Evolutionary conservation across 140 eudicot genomes (phyloP), one percentile per base, ranked within the genome.

Genomic region (Ambrosia hybrid): DNA sequence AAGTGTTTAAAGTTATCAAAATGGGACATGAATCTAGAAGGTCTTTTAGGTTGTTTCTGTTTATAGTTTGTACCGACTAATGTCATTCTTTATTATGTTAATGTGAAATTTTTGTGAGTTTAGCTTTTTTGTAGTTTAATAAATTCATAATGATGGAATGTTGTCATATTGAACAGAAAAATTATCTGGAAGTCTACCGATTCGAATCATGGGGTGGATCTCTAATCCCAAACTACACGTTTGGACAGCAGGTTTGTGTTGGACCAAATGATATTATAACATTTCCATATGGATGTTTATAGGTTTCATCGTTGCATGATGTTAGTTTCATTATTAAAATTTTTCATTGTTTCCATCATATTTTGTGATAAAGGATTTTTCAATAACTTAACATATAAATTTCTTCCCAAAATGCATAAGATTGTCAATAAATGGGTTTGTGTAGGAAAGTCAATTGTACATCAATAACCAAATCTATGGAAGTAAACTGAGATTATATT

Each of bases 181-280:
- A 94, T 77, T 94, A 94, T 78, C 60, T 91, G 90, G 99, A 94
- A 34, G 92, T 94, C 51, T 94, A 94, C 48, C 85, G 92, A 71
- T 94, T 84, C 64, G 99, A 94, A 70, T 79, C 88, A 55, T 94
- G 99, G 99, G 97, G 96, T 77, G 96, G 97, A 79, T 90, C 96
- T 38, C 55, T 94, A 71, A 90, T 94, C 78, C 99, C 99, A 37
- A 84, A 89, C 63, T 94, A 88, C 84, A 72, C 82, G 51, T 46
- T 75, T 64, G 96, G 97, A 76, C 97, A 94, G 59, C 97, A 94
- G 99, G 99, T 94, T 75, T 58, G 85, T 65, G 74, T n/a, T 57
- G 53, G 45, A 37, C 72, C 68, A 70, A 51, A 30, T 53, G 68
- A 65, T 66, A 55, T 26, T 66, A 37, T 83, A 48, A 65, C 17